These are phyloP conservation scores for Phaeosphaeria sp. DNA, from an alignment of 2,329 filamentous ascomycete species.

Conservation along the genomic window DNA sequence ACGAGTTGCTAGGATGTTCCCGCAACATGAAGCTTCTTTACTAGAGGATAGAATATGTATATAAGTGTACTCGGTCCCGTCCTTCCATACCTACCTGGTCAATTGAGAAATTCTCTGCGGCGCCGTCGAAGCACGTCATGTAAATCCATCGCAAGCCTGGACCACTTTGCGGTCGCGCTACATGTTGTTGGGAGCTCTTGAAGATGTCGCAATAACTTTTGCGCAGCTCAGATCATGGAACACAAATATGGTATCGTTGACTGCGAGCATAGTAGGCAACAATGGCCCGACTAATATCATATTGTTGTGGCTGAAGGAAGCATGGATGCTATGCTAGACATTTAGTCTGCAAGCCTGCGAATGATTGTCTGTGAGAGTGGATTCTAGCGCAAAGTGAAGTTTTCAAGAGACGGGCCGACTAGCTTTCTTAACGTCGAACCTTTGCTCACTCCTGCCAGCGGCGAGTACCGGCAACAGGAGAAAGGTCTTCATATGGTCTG, in stretches of 20 bases:
- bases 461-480: not conserved
- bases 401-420: not conserved
- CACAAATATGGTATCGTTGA: not conserved
- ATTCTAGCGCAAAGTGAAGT: not conserved
- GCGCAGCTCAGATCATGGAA: not conserved
- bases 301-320: not conserved
- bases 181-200: not conserved
- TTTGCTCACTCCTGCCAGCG: not conserved
- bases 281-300: not conserved
- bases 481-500: not conserved
- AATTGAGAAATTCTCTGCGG: conserved; percentile 18
- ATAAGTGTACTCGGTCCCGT: not conserved
- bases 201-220: not conserved
- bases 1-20: conserved; percentile 1
- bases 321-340: not conserved
- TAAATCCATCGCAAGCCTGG: conserved; percentile 16
- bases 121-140: conserved; percentile 27
- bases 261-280: not conserved
- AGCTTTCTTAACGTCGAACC: not conserved
- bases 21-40: not conserved
- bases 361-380: not conserved
- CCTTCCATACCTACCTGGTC: not conserved
- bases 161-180: conserved; percentile 8
- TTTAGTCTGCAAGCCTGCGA: not conserved
- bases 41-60: conserved; percentile 5